A percentile compares a stretch with the other conserved stretches of the same genome.
Evolutionary conservation across 2,329 filamentous ascomycete genomes (phyloP).

Genomic region (Immersiporthe knoxdaviesiana): DNA sequence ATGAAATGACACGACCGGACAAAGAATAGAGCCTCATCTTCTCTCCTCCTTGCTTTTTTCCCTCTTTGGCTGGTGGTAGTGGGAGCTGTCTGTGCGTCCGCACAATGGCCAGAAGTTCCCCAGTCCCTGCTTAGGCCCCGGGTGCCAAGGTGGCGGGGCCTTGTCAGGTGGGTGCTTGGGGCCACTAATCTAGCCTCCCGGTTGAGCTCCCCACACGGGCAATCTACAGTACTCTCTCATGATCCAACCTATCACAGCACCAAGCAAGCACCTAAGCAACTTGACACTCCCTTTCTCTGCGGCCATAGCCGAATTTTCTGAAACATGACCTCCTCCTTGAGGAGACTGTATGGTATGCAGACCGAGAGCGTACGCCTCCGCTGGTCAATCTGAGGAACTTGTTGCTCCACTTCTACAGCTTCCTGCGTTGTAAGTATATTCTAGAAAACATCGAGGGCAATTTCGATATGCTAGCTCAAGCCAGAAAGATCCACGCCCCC

Average conservation of each 20-base stretch:
- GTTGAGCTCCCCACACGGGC: no score
- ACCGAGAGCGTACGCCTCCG: background rate
- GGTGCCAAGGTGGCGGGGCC: no score
- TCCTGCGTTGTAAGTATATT: no score
- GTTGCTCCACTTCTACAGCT: no score
- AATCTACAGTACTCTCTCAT: background rate
- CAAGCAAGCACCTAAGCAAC: background rate
- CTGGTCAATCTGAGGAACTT: background rate
- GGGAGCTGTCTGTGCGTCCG: no score
- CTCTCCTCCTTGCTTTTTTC: background rate
- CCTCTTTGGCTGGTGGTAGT: background rate
- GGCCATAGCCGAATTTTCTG: background rate
- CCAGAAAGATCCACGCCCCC: no score
- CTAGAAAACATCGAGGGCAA: no score
- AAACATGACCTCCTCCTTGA: no score
- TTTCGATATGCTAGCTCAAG: no score
- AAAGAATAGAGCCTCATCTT: background rate
- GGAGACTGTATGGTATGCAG: no score
- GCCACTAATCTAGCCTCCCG: background rate
- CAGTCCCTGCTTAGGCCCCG: no score
- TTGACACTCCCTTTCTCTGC: background rate
- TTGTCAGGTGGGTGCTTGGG: background rate
- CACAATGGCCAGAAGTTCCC: no score
- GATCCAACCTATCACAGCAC: background rate
- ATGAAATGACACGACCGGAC: background rate